Base-by-base conservation (phyloP, 305 asterid species). In the Fraxinus latifolia region DNA sequence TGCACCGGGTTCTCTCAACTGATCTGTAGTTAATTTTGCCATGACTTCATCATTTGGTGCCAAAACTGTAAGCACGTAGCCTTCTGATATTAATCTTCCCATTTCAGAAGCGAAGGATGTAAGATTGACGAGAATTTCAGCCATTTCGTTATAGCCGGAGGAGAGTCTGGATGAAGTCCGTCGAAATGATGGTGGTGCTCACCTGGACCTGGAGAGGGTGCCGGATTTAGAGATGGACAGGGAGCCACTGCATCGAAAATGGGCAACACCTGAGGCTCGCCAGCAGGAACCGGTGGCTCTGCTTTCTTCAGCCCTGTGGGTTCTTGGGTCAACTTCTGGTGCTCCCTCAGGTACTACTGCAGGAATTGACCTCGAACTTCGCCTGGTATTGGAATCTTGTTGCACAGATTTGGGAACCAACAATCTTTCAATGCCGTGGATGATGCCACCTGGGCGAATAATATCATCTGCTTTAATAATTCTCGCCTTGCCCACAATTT, bases 131-230 rank as follows among this genome's bases (percentile, higher is more conserved):
- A 93, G 29, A 15, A 95, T 91, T 36, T 95, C 99, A 0, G 99
- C 98, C 39, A 95, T 80, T 62, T 95, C 99, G 44, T 92, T 92
- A 92, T 95, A 92, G 0, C 99, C 98, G 97, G 76, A 93, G 85
- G 2, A 95, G 87, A 11, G 97, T 95, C 2, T 91, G 95, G 74
- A 95, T 92, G 89, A 95, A 95, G 79, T 95, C 98, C 99, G 84
- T 96, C 93, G 87, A 96, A 94, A 87, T 96, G 98, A 86, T 88
- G 95, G 90, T 85, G 98, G 1, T 91, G 95, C 0, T 95, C 97
- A 3, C 99, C 99, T 0, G 99, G 99, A 0, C 99, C 98, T 0
- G 98, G 99, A 0, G 99, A 97, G 0, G 98, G 98, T 0, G 98
- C 99, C 1, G 98, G 99, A 2, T 98, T 97, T 0, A 96, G 85